Conservation (phyloP, 257 asterid species). For the Lithospermum erythrorhizon region DNA sequence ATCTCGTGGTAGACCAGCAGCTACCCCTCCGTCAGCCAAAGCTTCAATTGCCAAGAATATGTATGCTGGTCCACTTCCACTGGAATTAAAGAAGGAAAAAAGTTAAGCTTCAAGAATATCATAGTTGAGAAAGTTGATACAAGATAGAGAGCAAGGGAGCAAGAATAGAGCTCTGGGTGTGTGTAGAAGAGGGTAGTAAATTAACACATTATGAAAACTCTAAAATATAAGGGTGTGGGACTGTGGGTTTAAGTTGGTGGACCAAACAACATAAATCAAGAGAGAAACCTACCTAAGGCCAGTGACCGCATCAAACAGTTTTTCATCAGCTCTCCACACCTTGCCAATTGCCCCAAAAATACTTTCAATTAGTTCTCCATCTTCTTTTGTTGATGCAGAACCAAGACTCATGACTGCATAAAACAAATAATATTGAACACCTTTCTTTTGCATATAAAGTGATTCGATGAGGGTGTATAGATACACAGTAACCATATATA, state of each 20-base stretch:
- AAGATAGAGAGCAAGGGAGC: background rate
- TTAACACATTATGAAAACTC: background rate
- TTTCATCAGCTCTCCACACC: conserved; percentile 91
- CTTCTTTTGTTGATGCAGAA: conserved; percentile 55
- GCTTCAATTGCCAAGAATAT: conserved; percentile 88
- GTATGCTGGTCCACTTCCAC: conserved; percentile 98
- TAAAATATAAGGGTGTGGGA: background rate
- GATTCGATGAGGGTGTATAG: background rate
- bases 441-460: background rate
- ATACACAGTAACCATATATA: background rate
- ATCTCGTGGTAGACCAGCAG: conserved; percentile 92
- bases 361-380: conserved; percentile 53
- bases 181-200: background rate
- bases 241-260: background rate
- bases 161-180: background rate
- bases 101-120: conserved; percentile 3
- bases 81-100: conserved; percentile 23
- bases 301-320: conserved; percentile 76
- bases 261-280: background rate
- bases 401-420: conserved; percentile 64
- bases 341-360: conserved; percentile 85
- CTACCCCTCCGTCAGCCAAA: conserved; percentile 98
- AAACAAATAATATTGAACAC: conserved; percentile 11
- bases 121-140: background rate
- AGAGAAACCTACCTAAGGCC: conserved; percentile 53